Base-by-base conservation (phyloP, 169 alveolate genomes). In the Eimeria sp. region DNA sequence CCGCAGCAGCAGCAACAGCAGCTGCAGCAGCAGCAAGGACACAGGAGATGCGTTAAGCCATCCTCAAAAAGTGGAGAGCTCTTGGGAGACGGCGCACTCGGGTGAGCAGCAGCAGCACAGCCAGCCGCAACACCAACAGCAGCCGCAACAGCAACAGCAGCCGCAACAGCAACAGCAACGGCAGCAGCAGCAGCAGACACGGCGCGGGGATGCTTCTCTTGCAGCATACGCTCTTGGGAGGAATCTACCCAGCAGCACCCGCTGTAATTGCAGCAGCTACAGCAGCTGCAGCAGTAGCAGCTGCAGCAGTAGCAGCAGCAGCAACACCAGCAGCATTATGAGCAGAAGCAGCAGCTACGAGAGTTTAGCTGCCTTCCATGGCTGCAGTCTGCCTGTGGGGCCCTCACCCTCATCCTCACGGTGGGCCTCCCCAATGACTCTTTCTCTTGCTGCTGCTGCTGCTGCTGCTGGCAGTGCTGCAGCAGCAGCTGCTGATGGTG, bases 301-400 rank as follows among this genome's bases (percentile, higher is more conserved):
- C 54, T 16, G 91, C 75, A 9, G 51, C 89, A 82, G 90, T 54
- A 82, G 72, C 65, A n/a, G 90, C 90, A 82, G 90, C 65, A 51
- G 45, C 40, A 25, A 70, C 67, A 47, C 70, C 67, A 80, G 89
- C 49, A 43, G 89, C 58, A 20, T 7, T 11, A 9, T 9, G 30
- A 82, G 92, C 75, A 84, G 92, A 9, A 34, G 92, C 54, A 51
- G 75, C 61, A 51, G 78, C 58, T 7, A 34, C 7, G 75, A 57
- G 10, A 27, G 76, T 43, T 7, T 27, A 5, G 54, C 75, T 27
- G 30, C 34, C 11, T 57, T 57, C 58, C 57, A 57, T 2, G 58
- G 92, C 34, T 49, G 72, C n/a, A 80, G 3, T 30, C 3, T 25
- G 43, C 67, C 67, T n/a, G 5, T 72, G 34, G 70, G 72, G 49